Base-by-base conservation (phyloP, 2,329 filamentous ascomycete species). In the Macrophomina phaseolina region DNA sequence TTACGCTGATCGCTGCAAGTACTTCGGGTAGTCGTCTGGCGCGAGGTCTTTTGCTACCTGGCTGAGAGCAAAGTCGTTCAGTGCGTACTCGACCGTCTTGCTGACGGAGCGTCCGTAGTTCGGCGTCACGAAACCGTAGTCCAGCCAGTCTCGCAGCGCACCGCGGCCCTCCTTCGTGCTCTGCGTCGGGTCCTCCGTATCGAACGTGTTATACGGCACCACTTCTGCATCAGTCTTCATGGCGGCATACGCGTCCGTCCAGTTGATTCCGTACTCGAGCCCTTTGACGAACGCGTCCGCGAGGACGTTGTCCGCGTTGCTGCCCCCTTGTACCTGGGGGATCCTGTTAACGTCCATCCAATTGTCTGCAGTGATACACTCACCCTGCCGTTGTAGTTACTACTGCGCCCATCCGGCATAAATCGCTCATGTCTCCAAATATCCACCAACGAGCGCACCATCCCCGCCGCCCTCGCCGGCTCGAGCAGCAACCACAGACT, bases 51-150 rank as follows among this genome's bases (percentile, higher is more conserved):
- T 72, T 1, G 78, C 78, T 3, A 80, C 75, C 62, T 78, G 75
- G 16, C 72, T 73, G 4, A 80, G 70, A 1, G 77, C 75, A 69
- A 79, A 80, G 69, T 81, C 79, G 60, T 80, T 80, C 6, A 78
- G 67, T 1, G 76, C 68, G 66, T 80, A 81, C 56, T 80, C 79
- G 8, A 80, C 75, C 1, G 77, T 77, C 11, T 75, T 70, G 3
- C 76, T 78, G 18, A 81, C 70, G 61, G 73, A 74, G 8, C 69
- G 58, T 62, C 74, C 73, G 8, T 72, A 66, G 32, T 52, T 55
- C 28, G 36, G 36, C 1, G 73, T 72, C 40, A 77, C 63, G 58
- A 75, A 77, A 46, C 74, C 74, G 18, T 74, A 64, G 6, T 70
- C 52, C 28, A 74, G 68, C 75, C 75, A 77, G 67, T 77, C 75